phyloP scores from a whole-genome alignment of 805 yeast genomes.

The Ascoidea rubescens region DNA sequence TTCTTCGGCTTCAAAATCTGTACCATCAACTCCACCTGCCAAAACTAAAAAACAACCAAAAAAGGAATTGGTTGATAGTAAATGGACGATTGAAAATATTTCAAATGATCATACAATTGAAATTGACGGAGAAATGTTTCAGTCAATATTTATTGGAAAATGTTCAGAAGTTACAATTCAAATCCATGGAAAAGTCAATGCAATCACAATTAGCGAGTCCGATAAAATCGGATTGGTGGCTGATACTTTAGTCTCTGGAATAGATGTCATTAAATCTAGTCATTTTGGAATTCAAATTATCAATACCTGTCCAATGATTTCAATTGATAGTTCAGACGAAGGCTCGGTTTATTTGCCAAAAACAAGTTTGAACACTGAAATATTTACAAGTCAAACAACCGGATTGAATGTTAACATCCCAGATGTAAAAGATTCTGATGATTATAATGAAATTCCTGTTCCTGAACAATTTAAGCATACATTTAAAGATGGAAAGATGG shows the following conservation, averaged over 20 bases:
- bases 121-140: slow-evolving; percentile 72
- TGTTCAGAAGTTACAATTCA: slow-evolving; percentile 64
- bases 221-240: slow-evolving; percentile 62
- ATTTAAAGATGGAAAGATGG: slow-evolving; percentile 19
- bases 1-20: slow-evolving; percentile 3
- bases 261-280: slow-evolving; percentile 72
- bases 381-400: slow-evolving; percentile 76
- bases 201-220: slow-evolving; percentile 68
- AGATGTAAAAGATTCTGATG: slow-evolving; percentile 40
- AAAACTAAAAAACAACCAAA: slow-evolving; percentile 33
- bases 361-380: slow-evolving; percentile 57
- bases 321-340: slow-evolving; percentile 79
- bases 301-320: slow-evolving; percentile 71
- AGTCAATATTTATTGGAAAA: slow-evolving; percentile 79
- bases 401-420: slow-evolving; percentile 80
- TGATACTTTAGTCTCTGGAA: slow-evolving; percentile 75
- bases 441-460: slow-evolving; percentile 65
- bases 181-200: slow-evolving; percentile 83
- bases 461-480: slow-evolving; percentile 88
- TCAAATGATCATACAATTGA: slow-evolving; percentile 45
- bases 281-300: slow-evolving; percentile 77
- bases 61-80: slow-evolving; percentile 70
- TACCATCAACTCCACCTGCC: slow-evolving; percentile 13
- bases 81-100: slow-evolving; percentile 80
- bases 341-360: slow-evolving; percentile 70